Base-by-base conservation (phyloP, 2,329 filamentous ascomycete genomes). In the Paracorniculantispora psalliotae region DNA sequence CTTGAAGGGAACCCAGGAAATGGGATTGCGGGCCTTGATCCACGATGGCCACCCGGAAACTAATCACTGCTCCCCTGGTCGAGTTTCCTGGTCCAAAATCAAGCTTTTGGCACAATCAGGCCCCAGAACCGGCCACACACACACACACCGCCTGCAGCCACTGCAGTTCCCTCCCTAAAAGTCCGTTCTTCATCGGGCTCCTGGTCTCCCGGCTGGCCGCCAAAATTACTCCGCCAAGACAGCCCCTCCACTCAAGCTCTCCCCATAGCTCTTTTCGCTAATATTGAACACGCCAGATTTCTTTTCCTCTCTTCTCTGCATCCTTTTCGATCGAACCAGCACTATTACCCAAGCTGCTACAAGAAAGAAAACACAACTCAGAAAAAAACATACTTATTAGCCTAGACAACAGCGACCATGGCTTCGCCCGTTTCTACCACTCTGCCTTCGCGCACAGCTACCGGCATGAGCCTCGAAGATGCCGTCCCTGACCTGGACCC, bases 401-500 rank as follows among this genome's bases (percentile, higher is more conserved):
- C 6, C 23, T 17, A 48, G 13, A 44, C 41, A 17, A 25, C 15
- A 37, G 5, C 46, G 23, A 19, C 43, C 50, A 60, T 60, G 59
- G 51, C 52, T 51, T 56, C 59, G 17, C 52, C 59, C 47, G 28
- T 25, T 35, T 51, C 64, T 39, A 61, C 68, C 21, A 61, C 64
- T 8, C 68, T 80, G 64, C 79, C 80, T 48, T 73, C 80, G 60
- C 74, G 80, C 70, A 75, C 78, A 55, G 72, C 73, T 19, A 82
- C 79, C 10, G 72, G 71, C 59, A 63, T 77, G 33, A 80, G 77
- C 68, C 78, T 76, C 71, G 83, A 85, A n/a, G 83, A 85, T 60
- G 82, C 82, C 43, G 72, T 85, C 44, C 81, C 82, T 8, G 82
- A 84, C 57, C 73, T 79, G 33, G 84, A 87, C 62, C 82, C 84